These are phyloP conservation scores for Talaromyces trachyspermus DNA, from an alignment of 495 filamentous ascomycete species.

Conservation along the genomic window DNA sequence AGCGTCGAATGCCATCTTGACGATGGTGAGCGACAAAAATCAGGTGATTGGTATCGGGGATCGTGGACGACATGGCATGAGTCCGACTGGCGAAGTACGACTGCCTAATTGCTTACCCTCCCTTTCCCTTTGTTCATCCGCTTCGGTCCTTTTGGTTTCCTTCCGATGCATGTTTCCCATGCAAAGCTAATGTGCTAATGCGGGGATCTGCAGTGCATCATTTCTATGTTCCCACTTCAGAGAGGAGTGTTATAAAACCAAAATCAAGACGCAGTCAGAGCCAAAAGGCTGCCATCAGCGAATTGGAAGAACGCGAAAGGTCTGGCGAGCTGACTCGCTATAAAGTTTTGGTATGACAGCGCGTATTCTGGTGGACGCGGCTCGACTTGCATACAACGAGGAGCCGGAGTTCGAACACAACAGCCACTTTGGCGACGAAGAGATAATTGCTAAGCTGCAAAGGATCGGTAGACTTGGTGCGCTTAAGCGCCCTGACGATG, in stretches of 20 bases:
- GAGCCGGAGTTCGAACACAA: slow-evolving; percentile 84
- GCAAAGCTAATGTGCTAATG: too few relatives aligned
- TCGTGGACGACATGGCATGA: slow-evolving; percentile 54
- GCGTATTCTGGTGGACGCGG: slow-evolving; percentile 77
- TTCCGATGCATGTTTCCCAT: too few relatives aligned
- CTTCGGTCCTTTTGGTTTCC: slow-evolving; percentile 5
- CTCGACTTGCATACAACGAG: slow-evolving; percentile 70
- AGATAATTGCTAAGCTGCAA: slow-evolving; percentile 56
- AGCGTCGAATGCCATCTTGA: too few relatives aligned
- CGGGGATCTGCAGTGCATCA: slow-evolving; percentile 56
- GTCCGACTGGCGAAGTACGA: slow-evolving; percentile 52
- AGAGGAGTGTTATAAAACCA: slow-evolving; percentile 53
- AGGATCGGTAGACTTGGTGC: slow-evolving; percentile 50
- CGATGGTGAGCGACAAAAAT: slow-evolving; percentile 18
- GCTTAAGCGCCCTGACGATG: slow-evolving; percentile 27
- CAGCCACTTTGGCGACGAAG: slow-evolving; percentile 71
- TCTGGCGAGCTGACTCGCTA: slow-evolving; percentile 46
- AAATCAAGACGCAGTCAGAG: slow-evolving; percentile 12
- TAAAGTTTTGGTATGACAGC: slow-evolving; percentile 91
- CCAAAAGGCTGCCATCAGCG: slow-evolving; percentile 23
- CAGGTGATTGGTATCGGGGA: slow-evolving; percentile 52
- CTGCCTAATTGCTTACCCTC: slow-evolving; percentile 1
- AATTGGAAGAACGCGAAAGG: slow-evolving; percentile 36
- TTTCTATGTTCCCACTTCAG: slow-evolving; percentile 71
- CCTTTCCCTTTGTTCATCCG: slow-evolving; percentile 2